Conservation (phyloP, 2,329 filamentous ascomycete species). For the Trichoderma atrobrunneum region DNA sequence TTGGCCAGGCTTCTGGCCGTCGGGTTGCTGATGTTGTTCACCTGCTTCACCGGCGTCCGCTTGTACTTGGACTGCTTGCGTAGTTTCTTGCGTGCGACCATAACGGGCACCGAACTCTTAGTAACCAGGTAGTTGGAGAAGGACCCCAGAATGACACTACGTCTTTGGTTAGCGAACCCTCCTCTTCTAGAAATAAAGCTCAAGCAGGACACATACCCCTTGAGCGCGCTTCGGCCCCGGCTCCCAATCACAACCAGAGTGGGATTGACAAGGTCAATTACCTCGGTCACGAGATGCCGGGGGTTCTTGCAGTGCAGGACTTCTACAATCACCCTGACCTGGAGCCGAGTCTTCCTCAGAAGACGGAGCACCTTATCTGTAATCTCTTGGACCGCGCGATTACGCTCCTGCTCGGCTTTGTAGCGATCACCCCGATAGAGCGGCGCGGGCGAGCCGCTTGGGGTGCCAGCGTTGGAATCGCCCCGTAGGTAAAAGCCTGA, state of each 20-base stretch:
- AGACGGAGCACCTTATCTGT: slow-evolving; percentile 81
- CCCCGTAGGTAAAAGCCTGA: slow-evolving; percentile 30
- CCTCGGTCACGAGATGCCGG: slow-evolving; percentile 92
- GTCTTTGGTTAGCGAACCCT: slow-evolving; percentile 31
- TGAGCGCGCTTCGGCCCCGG: slow-evolving; percentile 84
- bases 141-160: slow-evolving; percentile 85
- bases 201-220: slow-evolving; percentile 63
- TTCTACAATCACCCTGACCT: slow-evolving; percentile 91
- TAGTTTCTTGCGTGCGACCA: slow-evolving; percentile 91
- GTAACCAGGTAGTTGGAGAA: slow-evolving; percentile 98
- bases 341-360: slow-evolving; percentile 83
- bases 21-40: slow-evolving; percentile 77
- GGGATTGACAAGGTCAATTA: slow-evolving; percentile 89
- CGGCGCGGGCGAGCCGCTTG: slow-evolving; percentile 48
- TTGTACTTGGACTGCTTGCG: slow-evolving; percentile 83
- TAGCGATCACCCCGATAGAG: slow-evolving; percentile 49
- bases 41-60: slow-evolving; percentile 63
- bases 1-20: slow-evolving; percentile 63
- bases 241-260: slow-evolving; percentile 93
- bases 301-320: slow-evolving; percentile 98
- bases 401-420: slow-evolving; percentile 73
- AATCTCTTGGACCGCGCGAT: slow-evolving; percentile 77
- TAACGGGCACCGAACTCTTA: slow-evolving; percentile 94
- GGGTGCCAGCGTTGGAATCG: slow-evolving; percentile 32
- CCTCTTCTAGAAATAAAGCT: slow-evolving; percentile 16